Evolutionary conservation across 1,284 basidiomycete genomes (phyloP).

Genomic region (Ceratobasidium papillatum): DNA sequence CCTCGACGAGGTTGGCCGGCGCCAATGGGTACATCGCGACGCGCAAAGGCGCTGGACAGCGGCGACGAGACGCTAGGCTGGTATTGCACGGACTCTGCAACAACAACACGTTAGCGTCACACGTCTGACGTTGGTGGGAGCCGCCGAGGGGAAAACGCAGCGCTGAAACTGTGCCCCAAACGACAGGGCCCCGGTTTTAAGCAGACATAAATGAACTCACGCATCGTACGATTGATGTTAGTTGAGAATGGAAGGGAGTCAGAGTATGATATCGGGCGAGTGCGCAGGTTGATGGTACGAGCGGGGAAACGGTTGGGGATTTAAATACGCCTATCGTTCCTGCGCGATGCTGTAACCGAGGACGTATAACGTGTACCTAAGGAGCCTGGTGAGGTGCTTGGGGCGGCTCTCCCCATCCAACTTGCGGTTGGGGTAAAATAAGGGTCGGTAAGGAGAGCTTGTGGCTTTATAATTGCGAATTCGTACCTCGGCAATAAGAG

Average conservation of each 20-base stretch:
- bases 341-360: constrained; percentile 2
- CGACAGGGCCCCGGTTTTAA: background rate
- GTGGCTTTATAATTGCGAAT: constrained; percentile 23
- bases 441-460: background rate
- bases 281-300: background rate
- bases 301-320: constrained; percentile 1
- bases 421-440: constrained; percentile 24
- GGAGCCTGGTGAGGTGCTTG: constrained; percentile 3
- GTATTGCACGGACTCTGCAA: constrained; percentile 30
- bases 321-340: background rate
- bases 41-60: constrained; percentile 34
- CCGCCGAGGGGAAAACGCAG: background rate
- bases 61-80: constrained; percentile 31
- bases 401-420: constrained; percentile 22
- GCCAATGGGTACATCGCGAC: constrained; percentile 11
- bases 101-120: constrained; percentile 13
- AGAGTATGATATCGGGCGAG: constrained; percentile 1
- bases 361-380: background rate
- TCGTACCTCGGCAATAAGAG: background rate
- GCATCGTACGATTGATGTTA: constrained; percentile 35
- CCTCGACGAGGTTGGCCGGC: constrained; percentile 54
- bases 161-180: constrained; percentile 9
- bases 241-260: background rate
- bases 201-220: constrained; percentile 7
- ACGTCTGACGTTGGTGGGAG: background rate